Evolutionary conservation across 805 yeast species (phyloP).

Genomic region (Candida boidinii): DNA sequence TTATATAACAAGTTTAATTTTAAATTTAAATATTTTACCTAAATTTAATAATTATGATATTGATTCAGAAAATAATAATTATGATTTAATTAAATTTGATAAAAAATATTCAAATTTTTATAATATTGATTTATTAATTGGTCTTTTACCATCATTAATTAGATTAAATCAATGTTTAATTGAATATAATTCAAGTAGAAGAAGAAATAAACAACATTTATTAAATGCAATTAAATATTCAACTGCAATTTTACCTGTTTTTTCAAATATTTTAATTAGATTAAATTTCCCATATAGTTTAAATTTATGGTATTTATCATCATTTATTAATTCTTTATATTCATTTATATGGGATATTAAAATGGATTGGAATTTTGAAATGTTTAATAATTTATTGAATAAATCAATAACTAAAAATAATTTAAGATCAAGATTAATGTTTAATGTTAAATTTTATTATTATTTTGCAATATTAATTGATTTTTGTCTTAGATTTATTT

Average conservation of each 20-base stretch:
- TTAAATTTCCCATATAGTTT: conserved; percentile 18
- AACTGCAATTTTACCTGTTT: conserved; percentile 48
- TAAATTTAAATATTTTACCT: conserved; percentile 28
- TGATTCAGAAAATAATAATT: conserved; percentile 10
- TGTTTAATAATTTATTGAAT: conserved; percentile 30
- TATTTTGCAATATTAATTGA: conserved; percentile 52
- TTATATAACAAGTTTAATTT: conserved; percentile 37
- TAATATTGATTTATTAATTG: conserved; percentile 22
- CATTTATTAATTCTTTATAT: conserved; percentile 61
- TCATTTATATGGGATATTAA: conserved; percentile 84
- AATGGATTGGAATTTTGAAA: conserved; percentile 77
- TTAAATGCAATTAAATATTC: conserved; percentile 71
- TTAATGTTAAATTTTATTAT: conserved; percentile 32
- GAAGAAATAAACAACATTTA: conserved; percentile 43
- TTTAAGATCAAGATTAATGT: conserved; percentile 23
- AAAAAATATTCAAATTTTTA: conserved; percentile 19
- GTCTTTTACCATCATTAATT: conserved; percentile 55
- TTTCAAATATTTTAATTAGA: conserved; percentile 24
- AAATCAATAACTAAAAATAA: conserved; percentile 10
- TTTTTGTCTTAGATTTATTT: conserved; percentile 60
- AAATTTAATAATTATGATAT: no score
- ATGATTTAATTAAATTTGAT: conserved; percentile 20
- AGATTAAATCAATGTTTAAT: conserved; percentile 74
- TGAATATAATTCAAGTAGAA: conserved; percentile 48
- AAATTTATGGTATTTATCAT: conserved; percentile 33